Evolutionary conservation across 169 alveolate genomes (phyloP).

Genomic region (Babesia ovis): DNA sequence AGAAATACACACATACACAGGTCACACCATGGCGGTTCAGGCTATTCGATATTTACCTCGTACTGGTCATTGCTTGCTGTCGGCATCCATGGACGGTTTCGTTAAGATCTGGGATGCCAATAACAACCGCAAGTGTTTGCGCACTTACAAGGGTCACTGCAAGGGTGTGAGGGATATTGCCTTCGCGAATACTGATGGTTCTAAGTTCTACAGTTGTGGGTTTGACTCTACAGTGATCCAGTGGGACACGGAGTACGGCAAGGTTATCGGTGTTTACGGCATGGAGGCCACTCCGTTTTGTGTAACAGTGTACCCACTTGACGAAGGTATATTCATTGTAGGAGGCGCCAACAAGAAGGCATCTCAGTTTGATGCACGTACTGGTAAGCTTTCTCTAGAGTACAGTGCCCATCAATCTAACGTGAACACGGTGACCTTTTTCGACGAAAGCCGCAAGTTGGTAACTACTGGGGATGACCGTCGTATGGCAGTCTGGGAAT

Average conservation of each 20-base stretch:
- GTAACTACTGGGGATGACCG: slow-evolving; percentile 96
- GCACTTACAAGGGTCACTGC: slow-evolving; percentile 94
- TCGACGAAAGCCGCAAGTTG: slow-evolving; percentile 88
- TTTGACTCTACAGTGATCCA: slow-evolving; percentile 89
- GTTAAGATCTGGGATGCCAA: slow-evolving; percentile 93
- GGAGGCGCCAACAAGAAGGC: slow-evolving; percentile 92
- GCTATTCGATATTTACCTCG: slow-evolving; percentile 90
- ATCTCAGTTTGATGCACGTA: slow-evolving; percentile 88
- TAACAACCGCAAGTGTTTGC: slow-evolving; percentile 87
- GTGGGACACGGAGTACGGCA: slow-evolving; percentile 98
- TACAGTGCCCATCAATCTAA: slow-evolving; percentile 95
- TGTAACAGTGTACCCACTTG: slow-evolving; percentile 88
- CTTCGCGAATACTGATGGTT: slow-evolving; percentile 87
- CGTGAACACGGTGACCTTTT: slow-evolving; percentile 90
- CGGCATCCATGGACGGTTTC: slow-evolving; percentile 91
- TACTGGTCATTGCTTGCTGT: slow-evolving; percentile 91
- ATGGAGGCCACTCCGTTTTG: slow-evolving; percentile 91
- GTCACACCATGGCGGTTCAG: slow-evolving; percentile 93
- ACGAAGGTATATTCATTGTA: slow-evolving; percentile 87
- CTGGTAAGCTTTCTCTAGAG: slow-evolving; percentile 86
- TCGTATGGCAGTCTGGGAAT: slow-evolving; percentile 94
- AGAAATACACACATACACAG: slow-evolving; percentile 88
- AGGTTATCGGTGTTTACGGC: slow-evolving; percentile 85
- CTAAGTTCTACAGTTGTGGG: slow-evolving; percentile 88
- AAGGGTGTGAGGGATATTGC: slow-evolving; percentile 93